Percentiles rank a stretch among this genome's conserved stretches.
Conservation (phyloP, 1,284 basidiomycete species). For the Waitea zeae region DNA sequence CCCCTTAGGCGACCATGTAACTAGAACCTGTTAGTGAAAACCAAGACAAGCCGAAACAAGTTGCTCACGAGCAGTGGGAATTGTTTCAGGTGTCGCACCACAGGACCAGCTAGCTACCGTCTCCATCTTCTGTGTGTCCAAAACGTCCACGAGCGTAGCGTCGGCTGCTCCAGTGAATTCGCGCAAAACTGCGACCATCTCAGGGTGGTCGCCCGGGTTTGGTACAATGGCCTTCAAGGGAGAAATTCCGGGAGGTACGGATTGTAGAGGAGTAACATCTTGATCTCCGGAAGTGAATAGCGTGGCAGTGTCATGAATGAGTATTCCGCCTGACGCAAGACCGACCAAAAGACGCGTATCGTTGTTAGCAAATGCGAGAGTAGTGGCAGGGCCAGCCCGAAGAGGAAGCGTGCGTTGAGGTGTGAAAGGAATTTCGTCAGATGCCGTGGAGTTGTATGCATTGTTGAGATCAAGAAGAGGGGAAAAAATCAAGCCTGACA, state of each 20-base stretch:
- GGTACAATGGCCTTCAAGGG: constrained; percentile 28
- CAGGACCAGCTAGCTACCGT: constrained; percentile 47
- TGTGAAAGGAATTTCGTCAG: constrained; percentile 20
- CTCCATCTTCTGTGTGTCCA: constrained; percentile 32
- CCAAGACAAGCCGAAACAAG: constrained; percentile 3
- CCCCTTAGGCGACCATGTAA: constrained; percentile 76
- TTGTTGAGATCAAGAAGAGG: no score
- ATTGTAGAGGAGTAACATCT: constrained; percentile 25
- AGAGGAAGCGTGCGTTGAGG: constrained; percentile 31
- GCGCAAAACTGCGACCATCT: constrained; percentile 42
- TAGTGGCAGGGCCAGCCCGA: constrained; percentile 24
- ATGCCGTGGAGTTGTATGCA: no score
- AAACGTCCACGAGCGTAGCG: constrained; percentile 29
- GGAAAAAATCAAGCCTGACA: no score
- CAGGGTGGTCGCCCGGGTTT: constrained; percentile 46
- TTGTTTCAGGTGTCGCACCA: constrained; percentile 26
- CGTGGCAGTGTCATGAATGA: constrained; percentile 33
- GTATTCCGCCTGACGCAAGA: constrained; percentile 34
- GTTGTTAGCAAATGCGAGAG: constrained; percentile 34
- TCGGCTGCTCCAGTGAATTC: constrained; percentile 19
- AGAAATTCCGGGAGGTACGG: constrained; percentile 24
- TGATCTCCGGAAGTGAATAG: constrained; percentile 28
- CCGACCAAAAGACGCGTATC: constrained; percentile 45
- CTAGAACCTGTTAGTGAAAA: constrained; percentile 16
- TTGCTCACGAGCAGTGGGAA: constrained; percentile 37